These are phyloP conservation scores for Pelomyxa schiedti DNA, from an alignment of 78 protist species.

Conservation along the genomic window DNA sequence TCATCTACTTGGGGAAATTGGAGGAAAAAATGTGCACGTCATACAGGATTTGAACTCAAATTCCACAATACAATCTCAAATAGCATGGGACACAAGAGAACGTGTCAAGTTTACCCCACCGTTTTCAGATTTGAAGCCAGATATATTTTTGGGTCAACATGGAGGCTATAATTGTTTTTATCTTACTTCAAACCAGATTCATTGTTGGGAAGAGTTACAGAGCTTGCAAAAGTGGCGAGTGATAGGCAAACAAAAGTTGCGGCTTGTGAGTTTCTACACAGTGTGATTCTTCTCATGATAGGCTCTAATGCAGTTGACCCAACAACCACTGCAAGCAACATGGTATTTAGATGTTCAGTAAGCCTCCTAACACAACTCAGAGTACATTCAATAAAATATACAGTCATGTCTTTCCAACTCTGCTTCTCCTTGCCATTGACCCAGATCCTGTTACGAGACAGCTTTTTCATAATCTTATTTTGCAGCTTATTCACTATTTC, in stretches of 20 bases:
- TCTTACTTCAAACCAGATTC: constrained; percentile 18
- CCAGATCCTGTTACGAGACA: constrained; percentile 63
- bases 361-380: too few species aligned
- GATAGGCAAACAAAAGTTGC: constrained; percentile 63
- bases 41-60: constrained; percentile 7
- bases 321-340: not conserved
- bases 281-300: constrained; percentile 39
- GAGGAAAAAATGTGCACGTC: constrained; percentile 20
- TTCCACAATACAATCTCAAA: constrained; percentile 5
- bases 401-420: constrained; percentile 41
- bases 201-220: constrained; percentile 36
- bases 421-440: constrained; percentile 47
- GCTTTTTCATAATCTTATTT: constrained; percentile 43
- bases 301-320: constrained; percentile 32
- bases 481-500: constrained; percentile 69
- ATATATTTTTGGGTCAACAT: not conserved
- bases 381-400: constrained; percentile 1
- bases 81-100: constrained; percentile 44
- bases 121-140: constrained; percentile 14
- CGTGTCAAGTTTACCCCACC: constrained; percentile 27
- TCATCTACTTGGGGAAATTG: constrained; percentile 40
- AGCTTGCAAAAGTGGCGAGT: constrained; percentile 34
- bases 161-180: not conserved
- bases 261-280: constrained; percentile 71
- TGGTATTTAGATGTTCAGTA: not conserved